Base-by-base conservation (phyloP, 2,329 filamentous ascomycete genomes). In the Fusarium sarcochroum region DNA sequence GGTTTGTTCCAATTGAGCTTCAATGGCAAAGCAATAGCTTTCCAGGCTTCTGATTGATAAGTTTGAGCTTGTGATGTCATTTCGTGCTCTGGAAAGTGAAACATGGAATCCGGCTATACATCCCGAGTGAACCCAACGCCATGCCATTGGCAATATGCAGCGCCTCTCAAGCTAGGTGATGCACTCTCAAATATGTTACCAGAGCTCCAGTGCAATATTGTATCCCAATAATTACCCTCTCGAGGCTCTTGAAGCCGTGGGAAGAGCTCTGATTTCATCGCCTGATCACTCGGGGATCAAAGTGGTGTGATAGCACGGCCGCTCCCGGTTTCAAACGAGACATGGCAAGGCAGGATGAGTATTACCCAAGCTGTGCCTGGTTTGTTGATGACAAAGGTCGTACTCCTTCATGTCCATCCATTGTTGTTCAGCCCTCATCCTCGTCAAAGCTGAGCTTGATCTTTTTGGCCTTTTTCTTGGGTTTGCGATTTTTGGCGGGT, bases 371-470 rank as follows among this genome's bases (percentile, higher is more conserved):
- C 20, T 50, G 47, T 62, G 37, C 51, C 37, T 18, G 17, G 13
- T 54, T 27, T 9, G 3, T 41, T 32, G 37, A 41, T 46, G 34
- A 30, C 18, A 44, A 63, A 42, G 21, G 25, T 25, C 40, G 45
- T 45, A 5, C 30, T 27, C 18, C 18, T 55, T 46, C 20, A 50
- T 58, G 51, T 17, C 74, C 68, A 32, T 75, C 10, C 15, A 20
- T n/a, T 5, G 14, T 15, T 11, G 6, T 57, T 81, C 79, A 79
- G 20, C 79, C 82, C 34, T 88, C 86, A 18, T 90, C 88, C 58
- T 90, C 86, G 25, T 87, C 87, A 74, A 91, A 91, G 77, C 89
- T 91, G 45, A 91, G 80, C 80, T 91, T 91, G 62, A 91, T 87
- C 80, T 90, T 90, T 77, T 88, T 88, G 6, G 82, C 79, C 77